Evolutionary conservation across 805 yeast species (phyloP), one percentile per base, ranked within the genome.

Genomic region (Saccharomyces eubayanus): DNA sequence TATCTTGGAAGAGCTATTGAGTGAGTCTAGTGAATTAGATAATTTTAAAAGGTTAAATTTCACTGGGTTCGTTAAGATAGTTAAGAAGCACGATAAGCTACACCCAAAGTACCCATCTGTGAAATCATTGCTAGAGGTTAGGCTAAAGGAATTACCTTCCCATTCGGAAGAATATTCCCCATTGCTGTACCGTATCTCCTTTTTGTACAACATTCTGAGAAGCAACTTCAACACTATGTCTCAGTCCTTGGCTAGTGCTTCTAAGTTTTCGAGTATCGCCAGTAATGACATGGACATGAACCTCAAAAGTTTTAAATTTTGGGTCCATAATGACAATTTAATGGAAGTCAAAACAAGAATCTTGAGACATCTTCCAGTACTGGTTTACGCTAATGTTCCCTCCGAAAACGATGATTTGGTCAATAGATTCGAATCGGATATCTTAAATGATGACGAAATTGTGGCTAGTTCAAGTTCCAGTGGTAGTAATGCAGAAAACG

Each of bases 281-380:
- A 59, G 62, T 40, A 74, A 74, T 53, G 65, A 65, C 48, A 54
- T 57, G 8, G 68, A 68, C 40, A 57, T 64, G 36, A 72, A 71
- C 50, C 67, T 83, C 62, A 75, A 84, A 75, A 84, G 89, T 14
- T 83, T 85, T 71, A 89, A 88, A 72, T 92, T 92, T 71, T 92
- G 99, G 99, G 79, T 94, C 47, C 98, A 92, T 69, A 91, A 92
- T n/a, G 99, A 94, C 62, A 87, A 89, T 68, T 69, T 94, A 67
- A 91, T 92, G 97, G 98, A 92, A 73, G 96, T 91, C 53, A 92
- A 92, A 74, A 89, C 98, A n/a, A 83, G 90, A 55, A 88, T 92
- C 59, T 79, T 92, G 67, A 85, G 98, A 69, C 96, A 89, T 64
- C 79, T 92, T 60, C 99, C 99, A 1, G 96, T 91, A 5, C 77